Evolutionary conservation across 2,329 filamentous ascomycete species (phyloP).

Genomic region (Microcyclosporella mali): DNA sequence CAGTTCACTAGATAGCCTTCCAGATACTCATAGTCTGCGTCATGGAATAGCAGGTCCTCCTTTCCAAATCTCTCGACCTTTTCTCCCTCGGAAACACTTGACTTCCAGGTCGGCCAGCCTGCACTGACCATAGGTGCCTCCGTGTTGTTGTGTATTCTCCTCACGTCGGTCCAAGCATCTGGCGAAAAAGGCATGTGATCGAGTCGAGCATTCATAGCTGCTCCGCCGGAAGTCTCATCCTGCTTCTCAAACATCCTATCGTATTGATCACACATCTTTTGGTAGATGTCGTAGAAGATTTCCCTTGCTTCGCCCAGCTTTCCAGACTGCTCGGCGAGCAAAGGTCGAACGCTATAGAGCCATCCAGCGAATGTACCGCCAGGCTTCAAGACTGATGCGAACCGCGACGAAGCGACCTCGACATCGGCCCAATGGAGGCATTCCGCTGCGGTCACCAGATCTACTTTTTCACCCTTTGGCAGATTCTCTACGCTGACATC

Average conservation of each 20-base stretch:
- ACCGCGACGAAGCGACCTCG: conserved; percentile 1
- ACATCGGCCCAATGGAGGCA: conserved; percentile 8
- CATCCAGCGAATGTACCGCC: conserved; percentile 6
- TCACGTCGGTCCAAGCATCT: conserved; percentile 2
- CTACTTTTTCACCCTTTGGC: not conserved
- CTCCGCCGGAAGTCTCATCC: not conserved
- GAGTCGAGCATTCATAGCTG: conserved; percentile 7
- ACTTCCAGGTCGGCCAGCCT: not conserved
- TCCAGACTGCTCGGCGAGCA: not conserved
- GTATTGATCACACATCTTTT: conserved; percentile 4
- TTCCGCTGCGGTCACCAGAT: conserved; percentile 5
- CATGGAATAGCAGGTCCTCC: conserved; percentile 1
- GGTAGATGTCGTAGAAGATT: conserved; percentile 6
- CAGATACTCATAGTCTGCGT: conserved; percentile 5
- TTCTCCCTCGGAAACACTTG: conserved; percentile 3
- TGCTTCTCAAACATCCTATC: conserved; percentile 1
- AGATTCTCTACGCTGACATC: not conserved
- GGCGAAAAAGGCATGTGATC: conserved; percentile 5
- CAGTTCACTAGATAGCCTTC: conserved; percentile 5
- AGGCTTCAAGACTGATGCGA: conserved; percentile 2
- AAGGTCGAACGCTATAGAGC: conserved; percentile 3
- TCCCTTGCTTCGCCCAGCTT: not conserved
- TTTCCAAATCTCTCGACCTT: conserved; percentile 3
- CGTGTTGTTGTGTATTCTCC: conserved; percentile 1
- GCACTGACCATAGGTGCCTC: not conserved